Evolutionary conservation across 805 yeast species (phyloP), one percentile per base, ranked within the genome.

Genomic region (Ogataea polymorpha): DNA sequence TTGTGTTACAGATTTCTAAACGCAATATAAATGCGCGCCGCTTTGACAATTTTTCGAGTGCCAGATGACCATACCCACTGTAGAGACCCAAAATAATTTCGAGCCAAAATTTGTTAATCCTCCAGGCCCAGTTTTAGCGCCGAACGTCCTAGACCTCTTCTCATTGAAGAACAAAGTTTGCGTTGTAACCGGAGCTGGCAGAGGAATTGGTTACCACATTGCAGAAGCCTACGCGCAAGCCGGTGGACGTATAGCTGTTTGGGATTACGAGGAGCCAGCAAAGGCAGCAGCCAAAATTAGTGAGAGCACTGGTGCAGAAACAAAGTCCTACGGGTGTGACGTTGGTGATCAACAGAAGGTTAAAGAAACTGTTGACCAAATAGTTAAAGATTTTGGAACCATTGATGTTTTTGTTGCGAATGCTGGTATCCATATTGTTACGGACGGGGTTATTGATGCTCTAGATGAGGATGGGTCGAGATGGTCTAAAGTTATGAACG

Each of bases 71-170:
- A 24, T 24, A 24, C 27, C 27, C 2, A 24, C 27, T 12, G 14
- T 24, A 6, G 27, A 24, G 14, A 24, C n/a, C 6, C 6, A 14
- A 12, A 5, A 12, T 5, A 24, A 14, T 3, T 12, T 11, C 12
- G 14, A 24, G 3, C 3, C 14, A 11, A 11, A 4, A 21, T 37
- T 37, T 18, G 35, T 37, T n/a, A 37, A 37, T 12, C 41, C 41
- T 17, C 66, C 72, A 35, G 67, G 71, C 6, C 89, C 89, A 36
- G 58, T 64, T 46, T 63, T 78, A 18, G 66, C 81, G 18, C 63
- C 71, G 52, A 79, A 82, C 33, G 68, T 69, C 14, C 47, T 66
- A 13, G 65, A 65, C 17, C 58, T 69, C 29, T 69, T 71, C 50
- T 68, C 74, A 8, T 57, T 68, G 47, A 62, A 62, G 53, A 71